Evolutionary conservation across 2,329 filamentous ascomycete genomes (phyloP).

Genomic region (Biscogniauxia sp.): DNA sequence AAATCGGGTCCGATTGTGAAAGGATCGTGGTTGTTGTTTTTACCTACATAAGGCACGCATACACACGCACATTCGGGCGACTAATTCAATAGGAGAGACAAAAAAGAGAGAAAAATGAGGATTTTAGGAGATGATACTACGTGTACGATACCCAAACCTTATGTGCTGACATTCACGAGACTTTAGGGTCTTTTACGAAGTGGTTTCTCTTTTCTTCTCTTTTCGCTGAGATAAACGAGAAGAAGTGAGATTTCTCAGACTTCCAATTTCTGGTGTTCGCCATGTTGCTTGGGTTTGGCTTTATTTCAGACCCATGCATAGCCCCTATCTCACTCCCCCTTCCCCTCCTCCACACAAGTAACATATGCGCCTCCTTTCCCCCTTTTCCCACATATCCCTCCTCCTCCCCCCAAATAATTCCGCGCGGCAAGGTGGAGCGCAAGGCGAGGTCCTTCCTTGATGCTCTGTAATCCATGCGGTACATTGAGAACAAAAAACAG

Average conservation of each 20-base stretch:
- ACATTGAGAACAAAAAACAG: conserved; percentile 43
- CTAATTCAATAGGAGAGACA: background rate
- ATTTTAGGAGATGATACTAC: background rate
- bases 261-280: no score
- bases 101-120: background rate
- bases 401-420: conserved; percentile 31
- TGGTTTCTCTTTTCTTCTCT: background rate
- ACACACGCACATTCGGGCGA: no score
- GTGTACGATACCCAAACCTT: conserved; percentile 17
- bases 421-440: conserved; percentile 74
- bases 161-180: conserved; percentile 2
- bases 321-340: background rate
- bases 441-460: conserved; percentile 74
- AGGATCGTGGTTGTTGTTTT: background rate
- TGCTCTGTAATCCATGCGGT: conserved; percentile 76
- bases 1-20: background rate
- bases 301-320: no score
- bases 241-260: background rate
- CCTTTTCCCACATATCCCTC: conserved; percentile 4
- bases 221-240: background rate
- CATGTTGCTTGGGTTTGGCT: no score
- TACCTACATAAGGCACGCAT: background rate
- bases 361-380: no score
- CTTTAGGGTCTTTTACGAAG: conserved; percentile 6
- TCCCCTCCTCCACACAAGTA: conserved; percentile 5